Percentiles rank a stretch among this genome's conserved stretches.
Evolutionary conservation across 495 filamentous ascomycete genomes (phyloP).

Genomic region (Ramalina peruviana): DNA sequence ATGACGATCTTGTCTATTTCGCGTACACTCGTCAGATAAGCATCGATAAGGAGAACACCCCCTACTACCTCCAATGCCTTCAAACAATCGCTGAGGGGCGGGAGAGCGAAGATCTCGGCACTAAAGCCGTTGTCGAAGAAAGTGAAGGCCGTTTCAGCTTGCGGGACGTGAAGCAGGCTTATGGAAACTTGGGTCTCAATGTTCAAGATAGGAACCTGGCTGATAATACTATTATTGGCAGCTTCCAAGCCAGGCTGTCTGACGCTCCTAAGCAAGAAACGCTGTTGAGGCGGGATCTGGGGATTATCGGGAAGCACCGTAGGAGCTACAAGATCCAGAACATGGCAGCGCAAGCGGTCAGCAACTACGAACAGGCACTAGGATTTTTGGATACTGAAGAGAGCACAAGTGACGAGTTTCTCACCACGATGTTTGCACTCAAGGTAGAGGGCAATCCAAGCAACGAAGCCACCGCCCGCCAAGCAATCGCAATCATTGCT

Average conservation of each 20-base stretch:
- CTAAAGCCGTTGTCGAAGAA: slow-evolving; percentile 24
- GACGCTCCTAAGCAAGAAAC: slow-evolving; percentile 31
- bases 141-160: slow-evolving; percentile 27
- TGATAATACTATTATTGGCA: slow-evolving; percentile 44
- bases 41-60: slow-evolving; percentile 22
- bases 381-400: slow-evolving; percentile 40
- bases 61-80: slow-evolving; percentile 37
- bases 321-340: slow-evolving; percentile 38
- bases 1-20: slow-evolving; percentile 37
- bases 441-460: slow-evolving; percentile 42
- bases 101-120: slow-evolving; percentile 26
- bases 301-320: slow-evolving; percentile 40
- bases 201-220: slow-evolving; percentile 24
- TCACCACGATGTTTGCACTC: slow-evolving; percentile 41
- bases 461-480: slow-evolving; percentile 33
- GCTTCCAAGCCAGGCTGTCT: slow-evolving; percentile 38
- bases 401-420: slow-evolving; percentile 42
- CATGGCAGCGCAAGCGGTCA: slow-evolving; percentile 42
- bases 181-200: slow-evolving; percentile 36
- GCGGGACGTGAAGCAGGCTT: slow-evolving; percentile 32
- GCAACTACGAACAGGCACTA: slow-evolving; percentile 47
- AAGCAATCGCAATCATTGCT: slow-evolving; percentile 44
- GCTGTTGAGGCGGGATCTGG: slow-evolving; percentile 37
- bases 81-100: slow-evolving; percentile 26
- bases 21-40: slow-evolving; percentile 28